phyloP scores from a whole-genome alignment of 1,284 basidiomycete genomes.

The Leccinum proximum region DNA sequence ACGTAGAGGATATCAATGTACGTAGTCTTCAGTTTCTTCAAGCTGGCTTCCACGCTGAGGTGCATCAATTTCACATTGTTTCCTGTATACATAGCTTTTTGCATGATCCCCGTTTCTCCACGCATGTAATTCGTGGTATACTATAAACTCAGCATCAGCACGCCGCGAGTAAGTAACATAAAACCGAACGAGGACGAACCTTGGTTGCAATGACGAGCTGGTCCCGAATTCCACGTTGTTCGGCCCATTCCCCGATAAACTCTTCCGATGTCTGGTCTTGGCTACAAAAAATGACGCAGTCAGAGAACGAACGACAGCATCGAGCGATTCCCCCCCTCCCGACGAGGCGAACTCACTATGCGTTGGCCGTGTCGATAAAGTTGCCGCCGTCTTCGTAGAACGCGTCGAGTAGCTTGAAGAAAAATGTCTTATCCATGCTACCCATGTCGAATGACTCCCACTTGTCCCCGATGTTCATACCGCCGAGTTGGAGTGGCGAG shows the following conservation, averaged over 20 bases:
- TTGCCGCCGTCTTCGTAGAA: slow-evolving; percentile 37
- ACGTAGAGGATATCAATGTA: slow-evolving; percentile 37
- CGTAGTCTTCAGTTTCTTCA: slow-evolving; percentile 41
- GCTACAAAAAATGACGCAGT: slow-evolving; percentile 13
- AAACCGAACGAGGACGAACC: slow-evolving; percentile 16
- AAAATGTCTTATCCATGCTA: slow-evolving; percentile 34
- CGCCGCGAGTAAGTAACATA: too few species aligned
- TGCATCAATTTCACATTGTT: slow-evolving; percentile 34
- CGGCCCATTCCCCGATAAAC: slow-evolving; percentile 46
- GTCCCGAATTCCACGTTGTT: slow-evolving; percentile 40
- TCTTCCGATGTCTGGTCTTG: slow-evolving; percentile 40
- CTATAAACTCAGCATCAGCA: slow-evolving; percentile 13
- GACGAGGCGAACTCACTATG: slow-evolving; percentile 24
- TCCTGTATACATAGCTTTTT: slow-evolving; percentile 33
- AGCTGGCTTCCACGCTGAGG: slow-evolving; percentile 30
- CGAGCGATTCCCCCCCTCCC: not conserved
- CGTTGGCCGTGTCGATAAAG: slow-evolving; percentile 37
- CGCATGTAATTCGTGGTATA: slow-evolving; percentile 31
- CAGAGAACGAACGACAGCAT: slow-evolving; percentile 1
- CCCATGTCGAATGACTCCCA: slow-evolving; percentile 35
- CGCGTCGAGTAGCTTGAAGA: slow-evolving; percentile 40
- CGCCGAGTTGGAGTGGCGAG: slow-evolving; percentile 52
- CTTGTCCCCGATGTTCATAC: slow-evolving; percentile 49
- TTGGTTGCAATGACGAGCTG: slow-evolving; percentile 46
- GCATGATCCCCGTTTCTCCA: slow-evolving; percentile 16